Evolutionary conservation across 805 yeast genomes (phyloP), one percentile per base, ranked within the genome.

Genomic region (Torulaspora quercuum): DNA sequence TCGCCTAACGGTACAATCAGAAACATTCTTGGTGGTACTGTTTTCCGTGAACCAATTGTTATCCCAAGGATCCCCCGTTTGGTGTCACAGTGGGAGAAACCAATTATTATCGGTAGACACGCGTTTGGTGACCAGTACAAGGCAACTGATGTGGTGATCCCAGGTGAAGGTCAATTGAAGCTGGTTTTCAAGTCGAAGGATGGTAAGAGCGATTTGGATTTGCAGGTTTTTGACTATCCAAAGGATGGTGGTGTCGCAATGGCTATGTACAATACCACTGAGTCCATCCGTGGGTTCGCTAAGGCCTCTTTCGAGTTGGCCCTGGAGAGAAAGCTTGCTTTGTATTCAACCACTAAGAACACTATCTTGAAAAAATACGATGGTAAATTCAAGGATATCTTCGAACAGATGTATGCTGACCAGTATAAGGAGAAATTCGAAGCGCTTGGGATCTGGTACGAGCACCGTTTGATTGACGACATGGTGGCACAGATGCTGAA

Each of bases 401-500:
- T 90, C 72, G 89, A 87, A 69, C 75, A 67, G 27, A 67, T 90
- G 52, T 90, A 82, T 64, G 94, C 76, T 35, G 49, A 65, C 30
- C 75, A 76, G 50, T 89, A 83, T 71, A 77, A 80, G 63, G 45
- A 64, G 17, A 66, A 77, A 55, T 89, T 89, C 65, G 95, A 87
- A 61, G 70, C 69, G 39, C 64, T 66, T 28, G 92, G 88, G n/a
- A 83, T 89, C 63, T 88, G 95, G 95, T 89, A 84, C 65, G 97
- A 90, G 69, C 97, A 90, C 69, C 79, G 97, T 55, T 72, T 90
- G 52, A 90, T 90, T 51, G 97, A 90, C 66, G 97, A 90, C 63
- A 90, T 90, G 97, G 97, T 90, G 33, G 97, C 97, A 14, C 97
- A 90, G 71, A 89, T 90, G 97, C 70, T 90, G 63, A 90, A 90